A percentile compares a stretch with the other conserved stretches of the same genome.
phyloP scores from a whole-genome alignment of 768 basidiomycete species.

The Xanthoconium stramineum region DNA sequence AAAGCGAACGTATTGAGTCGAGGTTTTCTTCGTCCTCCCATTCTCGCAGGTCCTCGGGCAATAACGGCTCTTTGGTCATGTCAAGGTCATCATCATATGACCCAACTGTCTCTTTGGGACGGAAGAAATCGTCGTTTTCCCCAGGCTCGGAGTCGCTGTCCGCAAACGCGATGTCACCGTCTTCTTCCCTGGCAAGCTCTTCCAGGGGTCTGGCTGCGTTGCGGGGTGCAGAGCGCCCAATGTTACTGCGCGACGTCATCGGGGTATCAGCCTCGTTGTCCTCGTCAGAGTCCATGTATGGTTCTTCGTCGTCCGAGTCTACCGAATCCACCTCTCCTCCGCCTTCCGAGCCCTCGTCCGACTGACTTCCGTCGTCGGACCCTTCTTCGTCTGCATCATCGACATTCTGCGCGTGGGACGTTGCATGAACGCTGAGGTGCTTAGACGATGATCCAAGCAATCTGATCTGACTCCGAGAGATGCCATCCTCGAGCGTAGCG shows the following conservation, averaged over 20 bases:
- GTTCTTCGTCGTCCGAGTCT: constrained; percentile 1
- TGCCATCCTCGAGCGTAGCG: constrained; percentile 78
- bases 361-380: constrained; percentile 4
- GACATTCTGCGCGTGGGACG: constrained; percentile 28
- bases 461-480: constrained; percentile 76
- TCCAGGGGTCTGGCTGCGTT: constrained; percentile 36
- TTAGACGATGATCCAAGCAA: constrained; percentile 81
- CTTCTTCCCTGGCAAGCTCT: constrained; percentile 35
- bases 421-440: constrained; percentile 48
- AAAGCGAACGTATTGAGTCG: constrained; percentile 81
- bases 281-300: not conserved
- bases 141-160: constrained; percentile 78
- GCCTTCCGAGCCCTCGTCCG: constrained; percentile 17
- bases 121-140: constrained; percentile 70
- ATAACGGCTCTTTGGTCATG: constrained; percentile 60
- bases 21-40: constrained; percentile 88
- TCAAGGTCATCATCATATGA: constrained; percentile 57
- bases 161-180: constrained; percentile 58
- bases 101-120: constrained; percentile 39
- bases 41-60: constrained; percentile 50
- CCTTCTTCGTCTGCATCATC: constrained; percentile 37
- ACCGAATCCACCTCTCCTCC: not conserved
- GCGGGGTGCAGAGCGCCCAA: constrained; percentile 51
- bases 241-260: constrained; percentile 24
- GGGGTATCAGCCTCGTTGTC: constrained; percentile 5